A percentile compares a stretch with the other conserved stretches of the same genome.
These are phyloP conservation scores for Puccinia coronata DNA, from an alignment of 1,284 basidiomycete species.

Conservation along the genomic window DNA sequence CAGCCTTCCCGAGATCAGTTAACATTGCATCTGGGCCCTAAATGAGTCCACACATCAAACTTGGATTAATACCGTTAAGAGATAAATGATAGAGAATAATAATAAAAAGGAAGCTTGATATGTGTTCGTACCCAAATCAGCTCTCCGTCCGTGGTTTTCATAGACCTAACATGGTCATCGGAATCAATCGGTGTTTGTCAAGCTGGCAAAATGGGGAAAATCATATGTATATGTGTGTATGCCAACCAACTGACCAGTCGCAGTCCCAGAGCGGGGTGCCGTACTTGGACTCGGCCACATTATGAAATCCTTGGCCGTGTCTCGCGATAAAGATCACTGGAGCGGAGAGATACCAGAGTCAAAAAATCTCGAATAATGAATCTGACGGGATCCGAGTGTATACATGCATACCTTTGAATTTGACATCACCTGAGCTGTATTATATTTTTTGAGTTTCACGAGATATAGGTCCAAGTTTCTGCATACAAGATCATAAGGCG, in stretches of 20 bases:
- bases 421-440: not conserved
- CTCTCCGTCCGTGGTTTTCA: constrained; percentile 29
- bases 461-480: not conserved
- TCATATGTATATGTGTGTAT: not conserved
- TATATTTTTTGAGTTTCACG: not conserved
- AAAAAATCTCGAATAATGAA: too few relatives aligned
- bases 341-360: not conserved
- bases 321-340: constrained; percentile 67
- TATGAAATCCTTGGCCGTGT: constrained; percentile 74
- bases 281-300: constrained; percentile 72
- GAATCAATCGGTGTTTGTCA: not conserved
- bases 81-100: not conserved
- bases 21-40: constrained; percentile 46
- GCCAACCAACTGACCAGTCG: constrained; percentile 51
- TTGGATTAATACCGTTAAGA: not conserved
- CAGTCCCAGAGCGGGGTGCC: constrained; percentile 61
- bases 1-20: constrained; percentile 5
- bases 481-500: not conserved
- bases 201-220: not conserved
- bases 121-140: constrained; percentile 21
- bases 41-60: not conserved
- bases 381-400: not conserved
- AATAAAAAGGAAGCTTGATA: not conserved
- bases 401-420: constrained; percentile 18
- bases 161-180: constrained; percentile 4